These are phyloP conservation scores for Fusarium sambucinum DNA, from an alignment of 2,329 filamentous ascomycete genomes.

Conservation along the genomic window DNA sequence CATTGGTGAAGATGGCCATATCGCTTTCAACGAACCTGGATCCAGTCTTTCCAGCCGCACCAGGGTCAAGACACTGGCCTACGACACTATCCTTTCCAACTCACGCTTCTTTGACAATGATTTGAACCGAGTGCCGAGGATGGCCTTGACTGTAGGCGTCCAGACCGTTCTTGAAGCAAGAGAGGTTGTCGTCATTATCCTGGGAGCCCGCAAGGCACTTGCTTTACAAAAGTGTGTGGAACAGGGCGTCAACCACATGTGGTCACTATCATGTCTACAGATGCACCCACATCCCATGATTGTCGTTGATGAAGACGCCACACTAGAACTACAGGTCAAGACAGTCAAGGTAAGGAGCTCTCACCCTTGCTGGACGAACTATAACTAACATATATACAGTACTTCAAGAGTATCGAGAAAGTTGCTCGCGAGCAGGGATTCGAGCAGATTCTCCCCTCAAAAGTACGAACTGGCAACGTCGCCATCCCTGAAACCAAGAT, in stretches of 20 bases:
- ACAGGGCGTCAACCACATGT: slow-evolving; percentile 88
- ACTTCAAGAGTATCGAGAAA: slow-evolving; percentile 79
- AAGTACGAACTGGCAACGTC: slow-evolving; percentile 65
- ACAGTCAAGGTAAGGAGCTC: slow-evolving; percentile 68
- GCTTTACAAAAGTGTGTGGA: slow-evolving; percentile 86
- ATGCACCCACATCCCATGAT: slow-evolving; percentile 85
- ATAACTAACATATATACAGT: slow-evolving; percentile 54
- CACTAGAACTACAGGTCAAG: slow-evolving; percentile 78
- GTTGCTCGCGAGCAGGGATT: slow-evolving; percentile 69
- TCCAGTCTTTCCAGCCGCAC: slow-evolving; percentile 82
- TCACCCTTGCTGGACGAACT: background rate
- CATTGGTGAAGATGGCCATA: slow-evolving; percentile 87
- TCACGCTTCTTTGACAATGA: slow-evolving; percentile 86
- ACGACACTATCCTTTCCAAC: slow-evolving; percentile 88
- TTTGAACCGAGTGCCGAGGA: slow-evolving; percentile 78
- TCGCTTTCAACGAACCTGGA: slow-evolving; percentile 91
- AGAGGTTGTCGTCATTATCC: slow-evolving; percentile 86
- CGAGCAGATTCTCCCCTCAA: slow-evolving; percentile 68
- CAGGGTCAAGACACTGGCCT: slow-evolving; percentile 86
- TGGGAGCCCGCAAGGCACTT: slow-evolving; percentile 83
- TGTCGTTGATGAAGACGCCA: slow-evolving; percentile 85
- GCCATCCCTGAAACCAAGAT: slow-evolving; percentile 56
- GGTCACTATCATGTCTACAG: slow-evolving; percentile 85
- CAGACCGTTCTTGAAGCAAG: slow-evolving; percentile 84
- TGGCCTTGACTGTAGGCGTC: slow-evolving; percentile 87